Evolutionary conservation across 2,329 filamentous ascomycete genomes (phyloP).

Genomic region (Fusarium illudens): DNA sequence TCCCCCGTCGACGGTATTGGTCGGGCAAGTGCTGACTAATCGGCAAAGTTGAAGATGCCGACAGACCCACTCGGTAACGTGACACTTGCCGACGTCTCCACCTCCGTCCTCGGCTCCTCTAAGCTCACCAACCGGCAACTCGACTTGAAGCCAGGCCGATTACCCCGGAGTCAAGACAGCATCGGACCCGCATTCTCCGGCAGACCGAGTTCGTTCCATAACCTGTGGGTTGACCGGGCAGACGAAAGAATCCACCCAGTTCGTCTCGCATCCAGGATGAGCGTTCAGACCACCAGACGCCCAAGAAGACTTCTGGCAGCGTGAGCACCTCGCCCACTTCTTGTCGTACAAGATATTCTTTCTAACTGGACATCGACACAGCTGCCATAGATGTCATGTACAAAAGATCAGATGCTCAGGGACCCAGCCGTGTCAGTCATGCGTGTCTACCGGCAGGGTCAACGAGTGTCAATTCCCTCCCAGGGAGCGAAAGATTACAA

Average conservation of each 20-base stretch:
- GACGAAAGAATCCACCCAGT: not conserved
- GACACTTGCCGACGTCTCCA: conserved; percentile 19
- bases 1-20: conserved; percentile 2
- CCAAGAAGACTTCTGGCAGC: conserved; percentile 40
- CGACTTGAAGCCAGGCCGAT: conserved; percentile 5
- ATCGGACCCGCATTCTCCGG: conserved; percentile 21
- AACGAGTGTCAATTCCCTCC: conserved; percentile 51
- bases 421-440: conserved; percentile 53
- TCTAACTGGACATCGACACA: conserved; percentile 13
- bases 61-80: conserved; percentile 12
- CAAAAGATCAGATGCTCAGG: conserved; percentile 59
- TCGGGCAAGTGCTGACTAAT: conserved; percentile 8
- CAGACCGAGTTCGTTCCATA: conserved; percentile 14
- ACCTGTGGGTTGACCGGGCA: conserved; percentile 12
- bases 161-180: conserved; percentile 27
- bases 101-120: conserved; percentile 7
- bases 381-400: conserved; percentile 53
- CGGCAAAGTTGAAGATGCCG: conserved; percentile 18
- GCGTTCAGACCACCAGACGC: conserved; percentile 26
- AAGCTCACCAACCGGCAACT: conserved; percentile 6
- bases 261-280: conserved; percentile 23
- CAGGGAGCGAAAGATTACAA: conserved; percentile 52
- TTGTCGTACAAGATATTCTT: not conserved
- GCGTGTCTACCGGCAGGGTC: conserved; percentile 47
- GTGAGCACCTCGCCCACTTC: conserved; percentile 18